Percentiles rank a stretch among this genome's conserved stretches.
phyloP scores from a whole-genome alignment of 2,329 filamentous ascomycete genomes.

The Fusarium fracticaudum region DNA sequence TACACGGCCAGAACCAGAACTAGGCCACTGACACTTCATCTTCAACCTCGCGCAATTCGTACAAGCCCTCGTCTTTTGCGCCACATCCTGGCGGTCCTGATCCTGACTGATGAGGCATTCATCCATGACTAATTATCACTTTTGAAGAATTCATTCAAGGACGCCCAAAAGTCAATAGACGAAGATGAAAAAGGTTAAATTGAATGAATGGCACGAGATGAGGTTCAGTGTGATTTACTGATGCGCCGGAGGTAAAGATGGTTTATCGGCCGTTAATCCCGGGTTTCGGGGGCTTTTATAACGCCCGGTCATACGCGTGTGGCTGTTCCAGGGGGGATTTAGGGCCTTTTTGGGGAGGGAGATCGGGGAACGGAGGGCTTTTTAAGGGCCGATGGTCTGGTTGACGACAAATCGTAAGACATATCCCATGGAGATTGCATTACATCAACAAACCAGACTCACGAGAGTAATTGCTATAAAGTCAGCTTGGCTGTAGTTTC shows the following conservation, averaged over 20 bases:
- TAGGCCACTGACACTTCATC: conserved; percentile 50
- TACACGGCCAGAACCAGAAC: conserved; percentile 26
- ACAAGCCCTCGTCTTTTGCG: conserved; percentile 47
- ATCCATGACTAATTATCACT: conserved; percentile 20
- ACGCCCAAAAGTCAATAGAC: neutral
- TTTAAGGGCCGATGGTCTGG: neutral
- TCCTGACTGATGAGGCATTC: conserved; percentile 33
- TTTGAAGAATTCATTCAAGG: neutral
- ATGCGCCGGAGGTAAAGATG: conserved; percentile 14
- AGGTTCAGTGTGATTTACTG: neutral
- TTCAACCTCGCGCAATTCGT: conserved; percentile 48
- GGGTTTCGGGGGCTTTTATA: conserved; percentile 26
- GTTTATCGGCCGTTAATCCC: conserved; percentile 20
- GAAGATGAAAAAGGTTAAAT: neutral
- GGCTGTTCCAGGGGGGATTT: neutral
- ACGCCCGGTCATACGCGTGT: neutral
- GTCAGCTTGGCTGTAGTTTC: rapidly evolving
- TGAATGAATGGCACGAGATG: neutral
- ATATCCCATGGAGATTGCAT: neutral
- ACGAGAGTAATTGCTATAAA: neutral
- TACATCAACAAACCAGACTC: neutral
- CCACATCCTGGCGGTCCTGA: neutral
- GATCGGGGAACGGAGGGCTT: neutral
- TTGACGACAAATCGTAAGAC: neutral
- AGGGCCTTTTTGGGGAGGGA: neutral